A percentile compares a stretch with the other conserved stretches of the same genome.
These are phyloP conservation scores for Asclepias syriaca DNA, from an alignment of 257 asterid species.

Conservation along the genomic window DNA sequence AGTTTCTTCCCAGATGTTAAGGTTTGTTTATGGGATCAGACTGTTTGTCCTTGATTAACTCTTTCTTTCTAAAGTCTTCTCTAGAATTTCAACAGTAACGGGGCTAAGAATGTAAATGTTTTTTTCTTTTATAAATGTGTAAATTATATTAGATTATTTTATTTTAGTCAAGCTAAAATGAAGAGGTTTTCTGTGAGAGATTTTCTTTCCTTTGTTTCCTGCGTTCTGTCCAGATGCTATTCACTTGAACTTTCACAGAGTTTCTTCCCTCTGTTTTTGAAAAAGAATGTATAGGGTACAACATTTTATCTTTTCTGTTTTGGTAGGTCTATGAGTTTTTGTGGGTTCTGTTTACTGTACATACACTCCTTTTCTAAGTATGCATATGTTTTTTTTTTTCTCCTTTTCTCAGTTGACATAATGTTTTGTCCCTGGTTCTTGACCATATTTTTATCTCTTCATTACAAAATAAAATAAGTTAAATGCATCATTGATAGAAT, in stretches of 20 bases:
- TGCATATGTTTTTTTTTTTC: constrained; percentile 14
- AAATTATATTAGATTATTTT: too few relatives aligned
- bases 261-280: too few relatives aligned
- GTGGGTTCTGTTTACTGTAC: constrained; percentile 78
- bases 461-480: background rate
- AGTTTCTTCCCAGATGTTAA: background rate
- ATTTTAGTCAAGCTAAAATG: too few relatives aligned
- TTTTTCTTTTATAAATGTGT: too few relatives aligned
- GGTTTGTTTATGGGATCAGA: background rate
- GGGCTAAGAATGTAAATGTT: too few relatives aligned
- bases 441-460: too few relatives aligned
- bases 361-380: constrained; percentile 88
- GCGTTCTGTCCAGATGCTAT: background rate
- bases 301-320: background rate
- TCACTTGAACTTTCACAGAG: background rate
- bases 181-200: too few relatives aligned
- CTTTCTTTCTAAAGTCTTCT: background rate
- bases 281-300: too few relatives aligned
- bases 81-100: too few relatives aligned
- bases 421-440: too few relatives aligned
- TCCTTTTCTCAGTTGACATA: too few relatives aligned
- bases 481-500: background rate
- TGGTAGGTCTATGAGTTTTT: constrained; percentile 77
- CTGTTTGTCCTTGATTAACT: background rate
- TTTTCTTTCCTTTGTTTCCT: too few relatives aligned